Evolutionary conservation across 768 basidiomycete genomes (phyloP).

Genomic region (Leccinellum rugosiceps): DNA sequence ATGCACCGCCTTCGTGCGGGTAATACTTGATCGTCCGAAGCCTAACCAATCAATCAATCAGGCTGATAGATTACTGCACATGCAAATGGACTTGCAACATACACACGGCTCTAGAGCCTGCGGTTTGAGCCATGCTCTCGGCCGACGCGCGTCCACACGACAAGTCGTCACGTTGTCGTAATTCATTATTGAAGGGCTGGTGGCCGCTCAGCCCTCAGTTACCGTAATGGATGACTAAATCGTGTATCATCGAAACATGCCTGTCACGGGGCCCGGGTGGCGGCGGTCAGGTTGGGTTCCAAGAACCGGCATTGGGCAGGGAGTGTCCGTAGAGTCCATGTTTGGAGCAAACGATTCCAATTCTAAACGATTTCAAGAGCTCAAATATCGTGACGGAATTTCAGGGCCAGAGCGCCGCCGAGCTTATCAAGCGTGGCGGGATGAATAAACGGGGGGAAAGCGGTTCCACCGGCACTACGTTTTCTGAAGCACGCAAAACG

Average conservation of each 20-base stretch:
- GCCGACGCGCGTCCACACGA: not conserved
- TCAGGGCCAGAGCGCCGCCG: constrained; percentile 12
- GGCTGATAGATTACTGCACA: not conserved
- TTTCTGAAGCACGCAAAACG: constrained; percentile 9
- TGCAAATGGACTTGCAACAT: not conserved
- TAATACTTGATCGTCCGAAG: constrained; percentile 2
- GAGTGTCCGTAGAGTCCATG: not conserved
- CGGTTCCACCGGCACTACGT: not conserved
- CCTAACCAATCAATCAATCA: not conserved
- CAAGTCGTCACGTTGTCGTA: not conserved
- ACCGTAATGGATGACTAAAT: not conserved
- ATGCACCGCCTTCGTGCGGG: not conserved
- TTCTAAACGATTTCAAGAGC: not conserved
- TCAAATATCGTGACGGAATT: not conserved
- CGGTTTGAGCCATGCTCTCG: not conserved
- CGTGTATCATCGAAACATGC: not conserved
- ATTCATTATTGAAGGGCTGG: not conserved
- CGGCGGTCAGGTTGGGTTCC: constrained; percentile 10
- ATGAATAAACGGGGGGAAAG: constrained; percentile 8
- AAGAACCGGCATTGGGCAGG: constrained; percentile 6
- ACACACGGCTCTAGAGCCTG: not conserved
- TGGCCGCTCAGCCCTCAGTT: not conserved
- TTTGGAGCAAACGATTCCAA: constrained; percentile 5
- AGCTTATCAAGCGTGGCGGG: constrained; percentile 1
- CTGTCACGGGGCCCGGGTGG: not conserved